Evolutionary conservation across 2,329 filamentous ascomycete species (phyloP), one percentile per base, ranked within the genome.

Genomic region (Monosporascus sp.): DNA sequence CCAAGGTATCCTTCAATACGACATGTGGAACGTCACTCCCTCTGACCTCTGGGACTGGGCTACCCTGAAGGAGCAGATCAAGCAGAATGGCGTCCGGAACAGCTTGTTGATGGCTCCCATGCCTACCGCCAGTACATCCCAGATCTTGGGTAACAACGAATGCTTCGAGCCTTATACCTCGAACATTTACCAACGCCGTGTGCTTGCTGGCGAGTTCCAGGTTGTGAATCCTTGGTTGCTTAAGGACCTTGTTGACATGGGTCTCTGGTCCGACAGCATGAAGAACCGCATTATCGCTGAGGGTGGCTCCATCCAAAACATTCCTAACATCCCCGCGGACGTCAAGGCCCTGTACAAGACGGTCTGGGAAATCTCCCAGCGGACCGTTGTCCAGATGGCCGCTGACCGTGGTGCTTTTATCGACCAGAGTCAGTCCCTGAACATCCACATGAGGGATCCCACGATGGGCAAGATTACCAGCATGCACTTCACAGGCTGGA

Each of bases 271-370:
- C 47, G 93, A 99, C 75, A 90, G 91, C 77, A 99, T 99, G 94
- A 99, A 99, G 86, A 99, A 99, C 81, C 91, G 94, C 65, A 99
- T 99, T 80, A 99, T 99, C 67, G 88, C 94, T 53, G 93, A 97
- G 57, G 90, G 90, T 62, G 94, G 94, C 61, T 97, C 93, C 20
- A 88, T 99, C 52, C 94, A 97, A 74, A 93, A 94, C 73, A 93
- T 99, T 58, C 89, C 93, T 68, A 97, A 95, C 75, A 97, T 99
- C 58, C 93, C 94, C 15, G 84, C 88, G 34, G 94, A 99, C 63
- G 88, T 96, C 80, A 99, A 99, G 80, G 85, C 87, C 39, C 82
- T 99, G 6, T 99, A 99, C 84, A 99, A 99, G 86, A 99, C 94
- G 3, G 94, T 99, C 22, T 99, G 94, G 94, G 94, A 99, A 72